Conservation (phyloP, 2,329 filamentous ascomycete genomes). For the Penicillium sp. region DNA sequence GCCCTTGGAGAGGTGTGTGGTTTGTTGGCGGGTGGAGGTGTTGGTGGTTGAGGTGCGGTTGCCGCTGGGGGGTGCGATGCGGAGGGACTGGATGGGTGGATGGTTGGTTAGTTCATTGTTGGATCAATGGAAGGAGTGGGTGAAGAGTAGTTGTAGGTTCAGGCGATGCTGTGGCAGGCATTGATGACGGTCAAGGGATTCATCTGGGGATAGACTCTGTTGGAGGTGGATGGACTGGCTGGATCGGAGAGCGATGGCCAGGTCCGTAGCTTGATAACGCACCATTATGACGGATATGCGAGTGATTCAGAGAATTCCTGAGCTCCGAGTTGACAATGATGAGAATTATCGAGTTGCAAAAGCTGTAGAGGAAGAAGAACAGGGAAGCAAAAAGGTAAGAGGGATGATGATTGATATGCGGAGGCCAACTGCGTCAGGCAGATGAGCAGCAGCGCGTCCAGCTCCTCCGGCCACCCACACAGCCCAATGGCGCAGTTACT, state of each 20-base stretch:
- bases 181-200: neutral
- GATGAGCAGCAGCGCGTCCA: conserved; percentile 35
- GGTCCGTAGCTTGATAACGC: conserved; percentile 27
- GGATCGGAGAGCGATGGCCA: conserved; percentile 9
- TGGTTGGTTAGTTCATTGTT: conserved; percentile 4
- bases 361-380: conserved; percentile 1
- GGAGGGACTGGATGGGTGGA: conserved; percentile 70
- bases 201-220: conserved; percentile 4
- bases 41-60: conserved; percentile 69
- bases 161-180: neutral
- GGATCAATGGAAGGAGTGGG: neutral
- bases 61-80: conserved; percentile 73
- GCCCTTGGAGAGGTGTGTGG: conserved; percentile 65
- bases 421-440: conserved; percentile 25
- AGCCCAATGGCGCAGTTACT: conserved; percentile 29
- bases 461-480: conserved; percentile 33
- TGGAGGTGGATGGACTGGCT: neutral
- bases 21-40: conserved; percentile 58
- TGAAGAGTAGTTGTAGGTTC: neutral
- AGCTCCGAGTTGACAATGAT: neutral
- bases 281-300: conserved; percentile 32
- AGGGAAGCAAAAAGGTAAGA: conserved; percentile 10
- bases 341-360: neutral
- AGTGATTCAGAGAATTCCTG: neutral
- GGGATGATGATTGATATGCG: conserved; percentile 17